Conservation (phyloP, 441 rosid species). For the Aleurites moluccanus region DNA sequence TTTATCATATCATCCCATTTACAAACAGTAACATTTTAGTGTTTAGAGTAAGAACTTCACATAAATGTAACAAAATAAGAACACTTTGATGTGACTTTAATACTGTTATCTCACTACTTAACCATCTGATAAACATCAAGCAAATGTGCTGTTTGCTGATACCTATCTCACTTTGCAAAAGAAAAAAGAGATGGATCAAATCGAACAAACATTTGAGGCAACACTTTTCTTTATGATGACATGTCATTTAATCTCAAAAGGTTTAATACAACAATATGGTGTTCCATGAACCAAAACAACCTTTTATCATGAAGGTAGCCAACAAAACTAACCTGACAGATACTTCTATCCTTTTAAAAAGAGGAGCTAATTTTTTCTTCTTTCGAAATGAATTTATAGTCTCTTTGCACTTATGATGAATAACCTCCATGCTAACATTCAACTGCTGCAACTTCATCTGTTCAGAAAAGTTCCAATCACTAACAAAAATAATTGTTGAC, state of each 20-base stretch:
- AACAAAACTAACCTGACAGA: constrained; percentile 62
- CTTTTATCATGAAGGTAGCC: not conserved
- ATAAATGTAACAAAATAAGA: not conserved
- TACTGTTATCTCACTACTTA: not conserved
- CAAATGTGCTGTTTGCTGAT: not conserved
- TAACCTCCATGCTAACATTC: constrained; percentile 55
- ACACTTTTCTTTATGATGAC: constrained; percentile 1
- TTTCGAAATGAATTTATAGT: constrained; percentile 48
- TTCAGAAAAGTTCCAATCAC: constrained; percentile 30
- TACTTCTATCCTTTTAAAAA: constrained; percentile 50
- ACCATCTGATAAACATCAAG: not conserved
- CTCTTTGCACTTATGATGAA: constrained; percentile 72
- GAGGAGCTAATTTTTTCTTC: constrained; percentile 55
- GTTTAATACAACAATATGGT: not conserved
- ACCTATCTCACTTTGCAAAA: not conserved
- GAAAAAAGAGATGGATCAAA: not conserved
- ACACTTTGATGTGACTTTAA: not conserved
- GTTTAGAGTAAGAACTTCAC: too few species aligned
- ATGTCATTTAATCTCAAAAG: not conserved
- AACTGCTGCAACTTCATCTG: constrained; percentile 64
- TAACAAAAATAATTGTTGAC: constrained; percentile 20
- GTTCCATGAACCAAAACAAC: not conserved
- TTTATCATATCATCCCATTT: not conserved
- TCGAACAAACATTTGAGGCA: not conserved
- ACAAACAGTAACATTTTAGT: too few species aligned